These are phyloP conservation scores for Phaeosphaeriaceae sp. DNA, from an alignment of 2,329 filamentous ascomycete species.

Conservation along the genomic window DNA sequence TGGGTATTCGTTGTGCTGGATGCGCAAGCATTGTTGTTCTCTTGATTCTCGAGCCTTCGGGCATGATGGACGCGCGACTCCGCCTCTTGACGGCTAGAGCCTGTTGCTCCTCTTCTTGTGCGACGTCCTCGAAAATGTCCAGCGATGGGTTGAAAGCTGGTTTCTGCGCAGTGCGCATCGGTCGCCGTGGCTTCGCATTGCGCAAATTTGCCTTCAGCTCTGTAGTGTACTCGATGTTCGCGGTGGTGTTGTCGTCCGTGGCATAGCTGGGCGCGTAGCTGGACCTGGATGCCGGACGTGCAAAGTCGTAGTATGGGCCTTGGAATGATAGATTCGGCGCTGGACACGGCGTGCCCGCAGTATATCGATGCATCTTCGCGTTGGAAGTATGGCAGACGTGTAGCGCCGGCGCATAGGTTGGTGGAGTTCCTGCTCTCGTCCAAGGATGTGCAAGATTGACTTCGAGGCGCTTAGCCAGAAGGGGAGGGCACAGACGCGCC, in stretches of 20 bases:
- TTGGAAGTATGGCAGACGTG: conserved; percentile 9
- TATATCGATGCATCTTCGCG: conserved; percentile 42
- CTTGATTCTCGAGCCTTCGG: conserved; percentile 27
- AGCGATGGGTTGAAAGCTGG: conserved; percentile 40
- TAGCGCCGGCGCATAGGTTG: conserved; percentile 28
- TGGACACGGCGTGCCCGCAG: conserved; percentile 47
- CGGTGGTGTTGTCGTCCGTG: conserved; percentile 40
- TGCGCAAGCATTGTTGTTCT: conserved; percentile 43
- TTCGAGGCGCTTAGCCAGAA: conserved; percentile 18
- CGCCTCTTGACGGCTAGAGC: conserved; percentile 32
- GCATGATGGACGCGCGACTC: conserved; percentile 36
- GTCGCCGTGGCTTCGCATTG: conserved; percentile 44
- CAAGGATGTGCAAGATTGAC: conserved; percentile 18
- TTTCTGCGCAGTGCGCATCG: conserved; percentile 36
- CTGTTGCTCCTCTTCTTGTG: conserved; percentile 42
- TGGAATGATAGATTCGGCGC: conserved; percentile 35
- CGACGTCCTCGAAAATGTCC: conserved; percentile 50
- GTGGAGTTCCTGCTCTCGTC: conserved; percentile 4
- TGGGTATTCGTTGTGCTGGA: conserved; percentile 45
- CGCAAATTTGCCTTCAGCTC: conserved; percentile 38
- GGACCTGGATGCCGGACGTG: conserved; percentile 30
- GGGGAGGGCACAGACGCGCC: conserved; percentile 13
- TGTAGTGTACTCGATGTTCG: conserved; percentile 49
- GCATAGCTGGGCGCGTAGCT: conserved; percentile 43
- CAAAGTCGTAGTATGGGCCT: conserved; percentile 36